Percentiles rank a stretch among this genome's conserved stretches.
These are phyloP conservation scores for Venturia pyrina DNA, from an alignment of 2,329 filamentous ascomycete genomes.

Conservation along the genomic window DNA sequence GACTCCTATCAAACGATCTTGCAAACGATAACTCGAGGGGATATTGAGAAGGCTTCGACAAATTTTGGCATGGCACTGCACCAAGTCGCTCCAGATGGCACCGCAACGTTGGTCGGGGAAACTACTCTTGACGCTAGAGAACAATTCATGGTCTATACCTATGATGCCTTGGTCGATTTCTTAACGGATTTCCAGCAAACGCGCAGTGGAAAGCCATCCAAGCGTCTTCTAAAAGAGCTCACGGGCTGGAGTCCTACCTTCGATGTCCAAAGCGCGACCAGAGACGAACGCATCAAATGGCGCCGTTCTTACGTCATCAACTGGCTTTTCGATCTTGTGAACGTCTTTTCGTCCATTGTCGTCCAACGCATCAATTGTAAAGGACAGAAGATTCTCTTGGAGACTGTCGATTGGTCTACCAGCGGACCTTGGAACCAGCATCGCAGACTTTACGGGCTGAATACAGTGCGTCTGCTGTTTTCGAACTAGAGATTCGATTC, in stretches of 20 bases:
- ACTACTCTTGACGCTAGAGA: constrained; percentile 32
- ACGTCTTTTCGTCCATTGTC: constrained; percentile 33
- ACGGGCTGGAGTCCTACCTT: constrained; percentile 33
- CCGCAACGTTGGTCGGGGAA: constrained; percentile 16
- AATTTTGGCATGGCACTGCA: constrained; percentile 15
- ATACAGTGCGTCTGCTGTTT: constrained; percentile 21
- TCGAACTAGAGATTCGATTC: neutral
- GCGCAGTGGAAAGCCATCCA: constrained; percentile 37
- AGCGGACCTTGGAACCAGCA: constrained; percentile 28
- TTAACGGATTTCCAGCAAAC: constrained; percentile 36
- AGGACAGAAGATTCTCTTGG: constrained; percentile 25
- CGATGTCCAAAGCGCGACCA: constrained; percentile 28
- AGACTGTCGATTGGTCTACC: constrained; percentile 34
- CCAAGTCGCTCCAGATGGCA: constrained; percentile 14
- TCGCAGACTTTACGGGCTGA: constrained; percentile 34
- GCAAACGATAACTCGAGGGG: constrained; percentile 30
- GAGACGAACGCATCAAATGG: constrained; percentile 35
- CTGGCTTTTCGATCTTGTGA: constrained; percentile 44
- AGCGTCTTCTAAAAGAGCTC: constrained; percentile 31
- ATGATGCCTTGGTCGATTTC: constrained; percentile 36
- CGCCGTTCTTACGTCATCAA: constrained; percentile 40
- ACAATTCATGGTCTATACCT: constrained; percentile 34
- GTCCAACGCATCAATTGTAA: constrained; percentile 28
- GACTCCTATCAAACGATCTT: constrained; percentile 36
- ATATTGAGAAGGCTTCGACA: constrained; percentile 34